Percentiles rank a stretch among this genome's conserved stretches.
Conservation (phyloP, 1,139 yeast species). For the Suhomyces atakaporum region DNA sequence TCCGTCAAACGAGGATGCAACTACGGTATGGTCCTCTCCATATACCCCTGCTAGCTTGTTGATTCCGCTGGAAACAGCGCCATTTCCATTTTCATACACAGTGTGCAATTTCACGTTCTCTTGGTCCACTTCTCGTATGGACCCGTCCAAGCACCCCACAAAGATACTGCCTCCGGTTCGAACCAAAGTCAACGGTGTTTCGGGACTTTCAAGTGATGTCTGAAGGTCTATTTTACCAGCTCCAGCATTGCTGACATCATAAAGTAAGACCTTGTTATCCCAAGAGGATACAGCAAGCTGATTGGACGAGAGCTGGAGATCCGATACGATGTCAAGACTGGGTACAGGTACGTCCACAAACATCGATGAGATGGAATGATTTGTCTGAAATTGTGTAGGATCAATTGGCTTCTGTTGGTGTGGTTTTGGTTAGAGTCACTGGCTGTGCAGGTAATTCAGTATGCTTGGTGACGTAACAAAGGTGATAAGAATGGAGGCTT, state of each 20-base stretch:
- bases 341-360: conserved; percentile 13
- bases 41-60: conserved; percentile 30
- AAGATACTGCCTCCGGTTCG: conserved; percentile 24
- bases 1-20: conserved; percentile 61
- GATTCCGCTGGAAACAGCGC: conserved; percentile 29
- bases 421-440: no score
- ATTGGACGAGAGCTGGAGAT: conserved; percentile 28
- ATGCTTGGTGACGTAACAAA: no score
- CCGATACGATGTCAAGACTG: conserved; percentile 22
- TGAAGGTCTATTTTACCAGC: conserved; percentile 7
- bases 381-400: no score
- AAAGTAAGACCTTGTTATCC: conserved; percentile 42
- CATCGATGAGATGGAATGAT: background rate
- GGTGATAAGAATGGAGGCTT: no score
- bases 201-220: conserved; percentile 9
- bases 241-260: conserved; percentile 22
- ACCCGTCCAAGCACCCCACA: conserved; percentile 45
- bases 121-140: conserved; percentile 41
- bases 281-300: conserved; percentile 44
- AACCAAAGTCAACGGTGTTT: conserved; percentile 16
- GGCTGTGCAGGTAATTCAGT: no score
- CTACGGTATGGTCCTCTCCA: conserved; percentile 31
- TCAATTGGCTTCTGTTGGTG: no score
- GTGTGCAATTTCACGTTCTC: conserved; percentile 36
- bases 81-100: no score